Evolutionary conservation across 2,329 filamentous ascomycete genomes (phyloP), one percentile per base, ranked within the genome.

Genomic region (Talaromyces sp.): DNA sequence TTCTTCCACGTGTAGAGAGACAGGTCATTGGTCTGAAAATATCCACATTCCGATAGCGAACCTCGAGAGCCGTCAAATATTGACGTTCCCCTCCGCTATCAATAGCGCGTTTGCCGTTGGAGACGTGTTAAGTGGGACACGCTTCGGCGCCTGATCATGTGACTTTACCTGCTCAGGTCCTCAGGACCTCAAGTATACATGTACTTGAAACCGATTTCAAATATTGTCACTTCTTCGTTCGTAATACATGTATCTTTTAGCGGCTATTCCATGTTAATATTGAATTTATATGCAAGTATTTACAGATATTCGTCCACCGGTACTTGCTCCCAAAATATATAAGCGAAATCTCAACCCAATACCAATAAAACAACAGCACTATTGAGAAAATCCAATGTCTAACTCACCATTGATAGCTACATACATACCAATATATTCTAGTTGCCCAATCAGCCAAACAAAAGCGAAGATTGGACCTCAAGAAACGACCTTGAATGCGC

Each of bases 41-140:
- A 36, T 23, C 36, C 50, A 56, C 14, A 56, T 42, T 50, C 53
- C 60, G 65, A 67, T 12, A n/a, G 18, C 50, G 68, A 65, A 62
- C 56, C 33, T 40, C 47, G 14, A 23, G n/a, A 56, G 42, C 56
- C 50, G 42, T 58, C 36, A 8, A 33, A 33, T 1, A 33, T 33
- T 42, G 5, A 27, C 4, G 18, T 27, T 47, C 44, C 44, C 44
- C 44, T 47, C 44, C 6, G 18, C 10, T 47, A 18, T 27, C 18
- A 18, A 6, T 23, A 47, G 44, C 44, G 44, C 44, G 44, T 47
- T 70, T 23, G 23, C 23, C 23, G 23, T 23, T 69, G 70, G 72
- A 71, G 69, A 62, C 57, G 62, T 63, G 64, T 62, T 47, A 28
- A 47, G 34, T 31, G 42, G 58, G 44, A 65, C 65, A 56, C 65